Conservation (phyloP, 768 basidiomycete genomes). For the Suillus discolor region DNA sequence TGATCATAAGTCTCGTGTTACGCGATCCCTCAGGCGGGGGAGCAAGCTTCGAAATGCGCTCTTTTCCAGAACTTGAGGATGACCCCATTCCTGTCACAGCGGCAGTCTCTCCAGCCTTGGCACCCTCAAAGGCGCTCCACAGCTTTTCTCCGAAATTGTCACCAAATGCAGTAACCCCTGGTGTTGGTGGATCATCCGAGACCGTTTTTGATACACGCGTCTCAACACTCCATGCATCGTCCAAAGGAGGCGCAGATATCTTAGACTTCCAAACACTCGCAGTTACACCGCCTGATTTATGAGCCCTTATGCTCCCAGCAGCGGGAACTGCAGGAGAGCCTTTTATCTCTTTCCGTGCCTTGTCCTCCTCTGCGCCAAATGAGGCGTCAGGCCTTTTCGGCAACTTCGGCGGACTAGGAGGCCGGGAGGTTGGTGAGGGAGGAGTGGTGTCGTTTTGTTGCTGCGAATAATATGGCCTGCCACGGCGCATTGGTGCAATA, state of each 20-base stretch:
- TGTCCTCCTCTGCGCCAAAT: slow-evolving; percentile 46
- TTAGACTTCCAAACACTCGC: slow-evolving; percentile 32
- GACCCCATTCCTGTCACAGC: slow-evolving; percentile 3
- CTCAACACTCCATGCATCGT: slow-evolving; percentile 46
- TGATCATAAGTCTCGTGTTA: slow-evolving; percentile 31
- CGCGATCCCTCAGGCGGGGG: slow-evolving; percentile 33
- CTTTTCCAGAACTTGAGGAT: slow-evolving; percentile 17
- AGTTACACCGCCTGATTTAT: slow-evolving; percentile 29
- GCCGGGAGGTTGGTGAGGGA: slow-evolving; percentile 35
- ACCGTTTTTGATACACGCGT: slow-evolving; percentile 26
- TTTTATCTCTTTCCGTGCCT: slow-evolving; percentile 48
- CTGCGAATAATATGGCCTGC: slow-evolving; percentile 51
- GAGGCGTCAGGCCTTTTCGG: slow-evolving; percentile 14
- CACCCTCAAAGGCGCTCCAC: slow-evolving; percentile 53
- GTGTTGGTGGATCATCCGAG: slow-evolving; percentile 24
- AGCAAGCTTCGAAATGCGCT: slow-evolving; percentile 24
- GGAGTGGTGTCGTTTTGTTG: slow-evolving; percentile 33
- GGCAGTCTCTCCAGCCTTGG: slow-evolving; percentile 13
- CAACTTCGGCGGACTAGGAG: slow-evolving; percentile 24
- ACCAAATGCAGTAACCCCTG: slow-evolving; percentile 52
- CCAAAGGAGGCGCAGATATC: slow-evolving; percentile 20
- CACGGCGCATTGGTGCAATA: slow-evolving; percentile 77
- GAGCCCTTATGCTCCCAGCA: slow-evolving; percentile 17
- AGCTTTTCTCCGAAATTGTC: slow-evolving; percentile 65
- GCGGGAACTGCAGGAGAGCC: slow-evolving; percentile 14